Conservation (phyloP, 345 rosid genomes). For the Aegle marmelos region DNA sequence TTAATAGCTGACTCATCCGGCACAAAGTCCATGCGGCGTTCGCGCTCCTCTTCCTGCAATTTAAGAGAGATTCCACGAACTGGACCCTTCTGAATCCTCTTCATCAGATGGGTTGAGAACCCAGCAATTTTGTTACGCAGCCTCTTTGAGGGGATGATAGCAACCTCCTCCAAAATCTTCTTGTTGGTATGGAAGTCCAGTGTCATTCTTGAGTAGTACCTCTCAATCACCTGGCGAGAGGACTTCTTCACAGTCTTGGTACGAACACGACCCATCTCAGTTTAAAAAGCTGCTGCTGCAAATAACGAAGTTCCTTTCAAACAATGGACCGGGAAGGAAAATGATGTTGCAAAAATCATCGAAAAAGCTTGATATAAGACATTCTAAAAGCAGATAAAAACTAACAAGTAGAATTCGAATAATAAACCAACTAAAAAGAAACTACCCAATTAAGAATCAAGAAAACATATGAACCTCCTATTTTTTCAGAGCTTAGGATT, state of each 20-base stretch:
- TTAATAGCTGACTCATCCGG: constrained; percentile 78
- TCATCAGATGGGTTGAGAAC: constrained; percentile 75
- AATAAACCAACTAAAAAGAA: too few relatives aligned
- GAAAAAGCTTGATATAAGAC: background rate
- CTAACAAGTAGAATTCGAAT: too few relatives aligned
- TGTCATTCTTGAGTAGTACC: constrained; percentile 83
- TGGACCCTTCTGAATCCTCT: constrained; percentile 83
- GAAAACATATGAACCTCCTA: background rate
- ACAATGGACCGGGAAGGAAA: background rate
- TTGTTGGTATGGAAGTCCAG: constrained; percentile 88
- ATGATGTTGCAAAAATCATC: background rate
- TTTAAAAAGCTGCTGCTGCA: constrained; percentile 1
- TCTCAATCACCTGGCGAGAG: constrained; percentile 86
- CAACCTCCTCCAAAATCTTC: constrained; percentile 82
- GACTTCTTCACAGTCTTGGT: constrained; percentile 92
- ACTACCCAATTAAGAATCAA: background rate
- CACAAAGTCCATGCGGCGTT: constrained; percentile 90
- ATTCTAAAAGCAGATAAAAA: background rate
- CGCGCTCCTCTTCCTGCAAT: constrained; percentile 88
- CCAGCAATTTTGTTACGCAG: constrained; percentile 94
- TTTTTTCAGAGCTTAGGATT: background rate
- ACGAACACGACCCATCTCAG: constrained; percentile 76
- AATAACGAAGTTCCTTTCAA: background rate
- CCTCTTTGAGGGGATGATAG: constrained; percentile 81
- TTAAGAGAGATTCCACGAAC: constrained; percentile 87